Conservation (phyloP, 2,329 filamentous ascomycete species). For the Ceratocystis smalleyi region DNA sequence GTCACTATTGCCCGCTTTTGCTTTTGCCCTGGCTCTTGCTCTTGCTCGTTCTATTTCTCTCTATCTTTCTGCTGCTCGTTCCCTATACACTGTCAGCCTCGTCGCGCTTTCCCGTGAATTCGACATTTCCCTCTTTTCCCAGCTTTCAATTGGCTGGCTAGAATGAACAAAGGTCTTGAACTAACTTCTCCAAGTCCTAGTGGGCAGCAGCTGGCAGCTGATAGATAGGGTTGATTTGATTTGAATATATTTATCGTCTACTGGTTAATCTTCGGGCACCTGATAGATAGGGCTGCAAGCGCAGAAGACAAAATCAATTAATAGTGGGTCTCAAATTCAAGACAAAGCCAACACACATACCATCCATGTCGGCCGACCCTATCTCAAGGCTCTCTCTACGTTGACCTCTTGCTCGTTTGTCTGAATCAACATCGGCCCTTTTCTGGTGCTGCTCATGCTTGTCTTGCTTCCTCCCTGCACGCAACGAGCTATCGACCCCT, state of each 20-base stretch:
- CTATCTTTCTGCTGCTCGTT: not conserved
- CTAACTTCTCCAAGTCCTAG: not conserved
- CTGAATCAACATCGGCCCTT: conserved; percentile 4
- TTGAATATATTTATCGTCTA: too few species aligned
- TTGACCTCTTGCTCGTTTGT: not conserved
- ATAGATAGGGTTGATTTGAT: not conserved
- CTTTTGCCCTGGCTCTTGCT: not conserved
- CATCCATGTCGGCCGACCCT: not conserved
- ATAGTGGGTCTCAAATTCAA: not conserved
- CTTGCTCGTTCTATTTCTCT: not conserved
- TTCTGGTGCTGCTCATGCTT: not conserved
- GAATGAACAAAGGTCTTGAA: not conserved
- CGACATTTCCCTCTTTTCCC: not conserved
- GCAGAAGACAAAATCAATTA: not conserved
- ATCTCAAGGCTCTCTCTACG: not conserved
- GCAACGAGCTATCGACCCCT: not conserved
- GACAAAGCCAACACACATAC: not conserved
- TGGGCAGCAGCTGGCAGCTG: not conserved
- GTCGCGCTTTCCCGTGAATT: not conserved
- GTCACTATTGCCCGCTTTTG: not conserved
- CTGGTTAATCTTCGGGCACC: too few species aligned
- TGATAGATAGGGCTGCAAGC: not conserved
- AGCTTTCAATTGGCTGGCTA: not conserved
- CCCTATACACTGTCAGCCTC: not conserved
- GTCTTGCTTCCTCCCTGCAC: conserved; percentile 4